A percentile compares a stretch with the other conserved stretches of the same genome.
Evolutionary conservation across 768 basidiomycete species (phyloP).

Genomic region (Xerocomus potaroensis): DNA sequence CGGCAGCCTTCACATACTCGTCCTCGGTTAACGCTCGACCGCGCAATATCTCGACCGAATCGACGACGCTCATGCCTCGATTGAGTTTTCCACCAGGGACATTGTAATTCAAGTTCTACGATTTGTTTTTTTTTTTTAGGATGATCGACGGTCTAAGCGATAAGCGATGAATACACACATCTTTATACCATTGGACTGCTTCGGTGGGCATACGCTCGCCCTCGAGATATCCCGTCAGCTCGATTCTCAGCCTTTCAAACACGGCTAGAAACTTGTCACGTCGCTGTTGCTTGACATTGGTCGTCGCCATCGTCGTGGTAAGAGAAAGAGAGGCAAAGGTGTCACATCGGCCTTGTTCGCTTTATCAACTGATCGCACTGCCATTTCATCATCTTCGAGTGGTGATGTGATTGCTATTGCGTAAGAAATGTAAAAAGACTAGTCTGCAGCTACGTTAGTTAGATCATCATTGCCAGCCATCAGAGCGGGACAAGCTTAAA

Average conservation of each 20-base stretch:
- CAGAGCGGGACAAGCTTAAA: slow-evolving; percentile 26
- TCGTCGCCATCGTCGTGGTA: slow-evolving; percentile 8
- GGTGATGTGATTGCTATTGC: slow-evolving; percentile 21
- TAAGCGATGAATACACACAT: slow-evolving; percentile 23
- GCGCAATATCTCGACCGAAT: slow-evolving; percentile 85
- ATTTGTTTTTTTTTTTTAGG: too few species aligned
- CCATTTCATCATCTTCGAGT: slow-evolving; percentile 9
- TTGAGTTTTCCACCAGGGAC: slow-evolving; percentile 97
- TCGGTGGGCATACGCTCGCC: slow-evolving; percentile 78
- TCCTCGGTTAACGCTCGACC: slow-evolving; percentile 66
- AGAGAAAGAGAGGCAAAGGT: not conserved
- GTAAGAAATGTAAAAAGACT: slow-evolving; percentile 7
- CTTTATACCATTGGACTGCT: slow-evolving; percentile 85
- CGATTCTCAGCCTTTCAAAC: slow-evolving; percentile 68
- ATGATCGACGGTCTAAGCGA: not conserved
- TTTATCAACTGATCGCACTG: too few species aligned
- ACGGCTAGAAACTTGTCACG: slow-evolving; percentile 68
- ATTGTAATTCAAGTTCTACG: slow-evolving; percentile 92
- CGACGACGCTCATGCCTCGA: slow-evolving; percentile 93
- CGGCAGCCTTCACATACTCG: slow-evolving; percentile 84
- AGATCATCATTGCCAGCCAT: slow-evolving; percentile 8
- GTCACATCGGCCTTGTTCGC: not conserved
- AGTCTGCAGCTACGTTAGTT: slow-evolving; percentile 14
- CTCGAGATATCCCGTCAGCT: slow-evolving; percentile 67
- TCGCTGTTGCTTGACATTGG: slow-evolving; percentile 38